Evolutionary conservation across 805 yeast genomes (phyloP).

Genomic region (Candida pseudoglaebosa): DNA sequence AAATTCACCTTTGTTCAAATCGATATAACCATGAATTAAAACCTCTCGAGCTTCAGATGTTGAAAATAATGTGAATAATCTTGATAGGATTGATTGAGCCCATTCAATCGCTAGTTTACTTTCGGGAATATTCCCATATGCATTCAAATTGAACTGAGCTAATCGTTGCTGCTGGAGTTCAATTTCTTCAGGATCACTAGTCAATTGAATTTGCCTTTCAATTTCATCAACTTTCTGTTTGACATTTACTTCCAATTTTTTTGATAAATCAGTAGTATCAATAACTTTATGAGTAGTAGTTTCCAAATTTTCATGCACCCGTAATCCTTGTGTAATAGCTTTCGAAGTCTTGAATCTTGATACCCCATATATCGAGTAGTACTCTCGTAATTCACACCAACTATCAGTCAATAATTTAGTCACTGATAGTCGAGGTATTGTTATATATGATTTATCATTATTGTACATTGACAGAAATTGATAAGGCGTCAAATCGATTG

Average conservation of each 20-base stretch:
- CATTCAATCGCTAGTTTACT: conserved; percentile 28
- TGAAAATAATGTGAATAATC: conserved; percentile 39
- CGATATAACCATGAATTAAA: conserved; percentile 49
- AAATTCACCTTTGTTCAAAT: conserved; percentile 21
- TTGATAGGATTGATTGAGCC: conserved; percentile 37
- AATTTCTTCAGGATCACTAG: background rate
- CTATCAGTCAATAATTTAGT: conserved; percentile 53
- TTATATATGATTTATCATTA: conserved; percentile 18
- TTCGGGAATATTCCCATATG: conserved; percentile 7
- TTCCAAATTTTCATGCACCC: conserved; percentile 48
- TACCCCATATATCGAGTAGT: conserved; percentile 50
- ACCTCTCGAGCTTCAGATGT: conserved; percentile 61
- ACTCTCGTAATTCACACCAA: conserved; percentile 67
- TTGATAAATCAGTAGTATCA: conserved; percentile 11
- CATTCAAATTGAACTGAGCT: conserved; percentile 8
- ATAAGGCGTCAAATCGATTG: conserved; percentile 17
- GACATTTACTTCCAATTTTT: background rate
- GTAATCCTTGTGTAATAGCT: conserved; percentile 45
- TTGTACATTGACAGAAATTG: conserved; percentile 22
- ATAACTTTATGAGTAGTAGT: conserved; percentile 37
- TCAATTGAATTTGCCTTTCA: background rate
- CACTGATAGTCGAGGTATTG: conserved; percentile 47
- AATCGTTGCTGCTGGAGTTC: conserved; percentile 5
- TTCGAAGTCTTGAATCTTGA: conserved; percentile 27
- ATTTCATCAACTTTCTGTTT: conserved; percentile 8